Conservation (phyloP, 352 stramenopile genomes). For the Globisporangium okanoganense region DNA sequence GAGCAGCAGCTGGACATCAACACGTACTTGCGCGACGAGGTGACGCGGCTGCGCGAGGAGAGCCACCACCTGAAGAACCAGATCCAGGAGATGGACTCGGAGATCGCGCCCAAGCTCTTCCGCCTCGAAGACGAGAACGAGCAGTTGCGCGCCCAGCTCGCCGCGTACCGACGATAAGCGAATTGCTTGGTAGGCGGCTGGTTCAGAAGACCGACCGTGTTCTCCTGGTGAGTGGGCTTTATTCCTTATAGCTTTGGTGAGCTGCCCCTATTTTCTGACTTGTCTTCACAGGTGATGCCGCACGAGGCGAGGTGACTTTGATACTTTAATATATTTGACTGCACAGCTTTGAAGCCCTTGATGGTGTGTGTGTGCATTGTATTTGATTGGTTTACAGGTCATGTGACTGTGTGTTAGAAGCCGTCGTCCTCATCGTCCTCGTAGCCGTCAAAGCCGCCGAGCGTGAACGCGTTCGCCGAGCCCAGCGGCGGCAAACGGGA, state of each 20-base stretch:
- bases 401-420: conserved; percentile 16
- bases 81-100: conserved; percentile 82
- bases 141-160: conserved; percentile 37
- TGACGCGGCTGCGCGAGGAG: conserved; percentile 75
- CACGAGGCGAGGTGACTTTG: background rate
- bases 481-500: conserved; percentile 59
- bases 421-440: conserved; percentile 56
- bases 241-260: no score
- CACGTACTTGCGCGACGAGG: conserved; percentile 77
- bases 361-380: background rate
- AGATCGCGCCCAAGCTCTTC: conserved; percentile 78
- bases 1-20: conserved; percentile 86
- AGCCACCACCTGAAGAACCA: conserved; percentile 86
- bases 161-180: conserved; percentile 11
- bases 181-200: no score
- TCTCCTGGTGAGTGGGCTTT: background rate
- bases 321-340: conserved; percentile 4
- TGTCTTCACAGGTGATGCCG: background rate
- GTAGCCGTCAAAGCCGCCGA: conserved; percentile 60
- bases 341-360: background rate
- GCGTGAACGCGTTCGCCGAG: conserved; percentile 44
- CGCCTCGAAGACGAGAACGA: conserved; percentile 85
- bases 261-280: background rate
- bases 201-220: no score
- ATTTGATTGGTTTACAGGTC: background rate